Base-by-base conservation (phyloP, 1,284 basidiomycete genomes). In the Boletellus deceptivus region DNA sequence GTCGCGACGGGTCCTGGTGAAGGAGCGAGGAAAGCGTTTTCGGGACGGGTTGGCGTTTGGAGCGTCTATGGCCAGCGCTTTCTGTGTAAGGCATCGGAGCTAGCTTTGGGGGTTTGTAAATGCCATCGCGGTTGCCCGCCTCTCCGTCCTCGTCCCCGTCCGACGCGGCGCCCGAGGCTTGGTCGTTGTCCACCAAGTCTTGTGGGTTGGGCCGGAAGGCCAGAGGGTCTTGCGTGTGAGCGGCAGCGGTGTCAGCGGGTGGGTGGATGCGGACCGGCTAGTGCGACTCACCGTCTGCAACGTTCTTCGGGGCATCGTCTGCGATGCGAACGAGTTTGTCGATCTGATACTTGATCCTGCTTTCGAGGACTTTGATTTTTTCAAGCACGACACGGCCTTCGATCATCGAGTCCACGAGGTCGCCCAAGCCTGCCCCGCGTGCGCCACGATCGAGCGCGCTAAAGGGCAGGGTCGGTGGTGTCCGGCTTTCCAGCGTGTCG, bases 81-180 rank as follows among this genome's bases (percentile, higher is more conserved):
- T 93, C 91, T 39, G 77, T 82, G 72, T 98, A 99, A 0, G 94
- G 93, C 69, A 96, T 81, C 0, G 96, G 92, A 0, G 94, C 96
- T 24, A 99, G 73, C 57, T 91, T 89, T 0, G 97, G 96, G 7
- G 96, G 94, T 27, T 84, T 87, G 69, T 99, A 99, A 43, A 98
- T 82, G 1, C 79, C 85, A 7, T 51, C 62, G 6, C 58, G 64
- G n/a, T 67, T 65, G 36, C 62, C 70, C 11, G 65, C 69, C 11
- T 68, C 65, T 36, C 54, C 54, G 27, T 60, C 51, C 10, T 46
- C 56, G 18, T 68, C 72, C 45, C 71, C 71, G 22, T 68, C 70
- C 11, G 50, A 52, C 17, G 67, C 70, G 44, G 71, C 72, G 25
- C 67, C 68, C 20, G 62, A 68, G 13, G 61, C 66, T 40, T 72